phyloP scores from a whole-genome alignment of 1,139 yeast species.

The Debaryomycetaceae sp. region DNA sequence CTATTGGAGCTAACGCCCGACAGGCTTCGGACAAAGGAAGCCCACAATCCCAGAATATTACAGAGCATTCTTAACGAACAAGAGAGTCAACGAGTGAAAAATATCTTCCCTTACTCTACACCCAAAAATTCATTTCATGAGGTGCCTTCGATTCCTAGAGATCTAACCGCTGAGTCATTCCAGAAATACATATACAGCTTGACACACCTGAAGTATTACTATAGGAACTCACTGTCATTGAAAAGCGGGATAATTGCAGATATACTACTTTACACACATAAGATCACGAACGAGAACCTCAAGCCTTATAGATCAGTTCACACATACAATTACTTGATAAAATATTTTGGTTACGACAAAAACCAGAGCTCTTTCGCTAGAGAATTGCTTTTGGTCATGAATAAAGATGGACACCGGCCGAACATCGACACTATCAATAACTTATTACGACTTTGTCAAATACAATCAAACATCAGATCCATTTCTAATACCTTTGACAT shows the following conservation, averaged over 20 bases:
- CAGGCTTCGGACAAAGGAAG: constrained; percentile 15
- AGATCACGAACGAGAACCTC: constrained; percentile 27
- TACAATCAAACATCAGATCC: constrained; percentile 35
- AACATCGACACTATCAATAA: constrained; percentile 40
- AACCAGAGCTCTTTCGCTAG: constrained; percentile 44
- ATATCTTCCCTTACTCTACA: constrained; percentile 8
- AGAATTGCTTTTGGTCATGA: constrained; percentile 39
- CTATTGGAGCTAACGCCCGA: constrained; percentile 33
- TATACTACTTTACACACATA: constrained; percentile 39
- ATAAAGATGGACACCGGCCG: constrained; percentile 40
- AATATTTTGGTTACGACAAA: constrained; percentile 41
- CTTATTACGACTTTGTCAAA: constrained; percentile 28
- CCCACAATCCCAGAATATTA: constrained; percentile 6
- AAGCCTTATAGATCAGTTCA: constrained; percentile 30
- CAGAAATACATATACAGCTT: constrained; percentile 34
- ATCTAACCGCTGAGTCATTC: constrained; percentile 27
- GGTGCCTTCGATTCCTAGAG: constrained; percentile 32
- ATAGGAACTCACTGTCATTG: constrained; percentile 34
- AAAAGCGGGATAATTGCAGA: constrained; percentile 37
- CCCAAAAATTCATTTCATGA: constrained; percentile 28
- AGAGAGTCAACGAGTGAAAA: constrained; percentile 7
- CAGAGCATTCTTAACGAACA: constrained; percentile 13
- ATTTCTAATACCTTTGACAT: constrained; percentile 29
- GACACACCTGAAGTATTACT: constrained; percentile 33
- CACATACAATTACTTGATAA: constrained; percentile 40